These are phyloP conservation scores for Vicia faba DNA, from an alignment of 306 rosid species.

Conservation along the genomic window DNA sequence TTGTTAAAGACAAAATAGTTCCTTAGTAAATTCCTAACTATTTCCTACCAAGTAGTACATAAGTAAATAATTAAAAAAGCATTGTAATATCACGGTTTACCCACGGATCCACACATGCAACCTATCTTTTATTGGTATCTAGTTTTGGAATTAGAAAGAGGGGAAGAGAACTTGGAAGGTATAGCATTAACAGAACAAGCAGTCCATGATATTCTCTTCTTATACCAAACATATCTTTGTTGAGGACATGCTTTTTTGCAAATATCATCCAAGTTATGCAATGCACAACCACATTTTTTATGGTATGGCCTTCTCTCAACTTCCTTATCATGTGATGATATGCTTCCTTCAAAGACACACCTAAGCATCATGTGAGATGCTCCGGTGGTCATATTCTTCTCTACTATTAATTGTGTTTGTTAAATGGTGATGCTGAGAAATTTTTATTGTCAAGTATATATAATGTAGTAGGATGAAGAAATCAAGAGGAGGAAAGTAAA, in stretches of 20 bases:
- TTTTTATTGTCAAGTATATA: neutral
- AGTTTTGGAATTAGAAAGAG: conserved; percentile 26
- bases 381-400: conserved; percentile 38
- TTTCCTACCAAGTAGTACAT: neutral
- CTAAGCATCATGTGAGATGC: conserved; percentile 46
- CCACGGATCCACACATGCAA: neutral
- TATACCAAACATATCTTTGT: conserved; percentile 40
- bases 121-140: neutral
- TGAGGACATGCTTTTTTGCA: conserved; percentile 35
- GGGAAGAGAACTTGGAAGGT: conserved; percentile 32
- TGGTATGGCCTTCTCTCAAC: conserved; percentile 77
- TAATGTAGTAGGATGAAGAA: conserved; percentile 31
- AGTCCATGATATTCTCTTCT: conserved; percentile 47
- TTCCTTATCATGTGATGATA: conserved; percentile 54
- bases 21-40: neutral
- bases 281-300: conserved; percentile 74
- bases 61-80: neutral
- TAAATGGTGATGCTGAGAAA: neutral
- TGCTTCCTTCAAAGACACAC: conserved; percentile 61
- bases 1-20: neutral
- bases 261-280: conserved; percentile 48
- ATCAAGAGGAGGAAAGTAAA: conserved; percentile 34
- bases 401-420: neutral
- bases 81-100: neutral
- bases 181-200: conserved; percentile 21